Evolutionary conservation across 176 grass and related monocot species (phyloP), one percentile per base, ranked within the genome.

Genomic region (Dendrocalamus sinicus): DNA sequence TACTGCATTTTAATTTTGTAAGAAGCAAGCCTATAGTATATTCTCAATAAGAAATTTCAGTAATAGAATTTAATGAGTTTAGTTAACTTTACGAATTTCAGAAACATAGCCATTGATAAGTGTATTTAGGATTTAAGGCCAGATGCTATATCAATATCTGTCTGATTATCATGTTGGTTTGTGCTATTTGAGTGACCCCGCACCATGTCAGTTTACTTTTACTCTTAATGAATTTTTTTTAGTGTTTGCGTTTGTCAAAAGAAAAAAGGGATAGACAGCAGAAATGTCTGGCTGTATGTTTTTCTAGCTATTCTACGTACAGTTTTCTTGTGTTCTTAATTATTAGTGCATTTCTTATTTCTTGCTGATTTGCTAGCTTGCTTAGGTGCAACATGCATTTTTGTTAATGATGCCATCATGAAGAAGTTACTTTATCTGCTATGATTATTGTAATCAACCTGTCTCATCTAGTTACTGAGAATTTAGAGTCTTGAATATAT

Each of bases 331-430:
- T 71, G 35, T 19, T 58, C 28, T 44, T 58, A 55, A 40, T 16
- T 23, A 44, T 71, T 57, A 45, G 28, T 35, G 26, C 24, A 45
- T 82, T 82, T 14, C 23, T 11, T 9, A 69, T 76, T 50, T 55
- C 11, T 35, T 9, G 7, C 48, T 75, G 12, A 54, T 65, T 50
- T 24, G n/a, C 85, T 63, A n/a, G 45, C 64, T 81, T 81, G 28
- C 16, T 28, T 75, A 47, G 9, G 53, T 81, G 37, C n/a, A 65
- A 32, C 20, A 45, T 75, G 51, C 7, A 58, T 81, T 67, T 74
- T 74, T 14, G 79, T 37, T 4, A 46, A 82, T 40, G 16, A 11
- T 64, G 12, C 5, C 16, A 78, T 55, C 59, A 54, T 45, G 17
- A 63, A 60, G n/a, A 66, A 53, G 12, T 10, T 74, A 70, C 14